Conservation (phyloP, 164 flowering plant species). For the Macadamia tetraphylla region DNA sequence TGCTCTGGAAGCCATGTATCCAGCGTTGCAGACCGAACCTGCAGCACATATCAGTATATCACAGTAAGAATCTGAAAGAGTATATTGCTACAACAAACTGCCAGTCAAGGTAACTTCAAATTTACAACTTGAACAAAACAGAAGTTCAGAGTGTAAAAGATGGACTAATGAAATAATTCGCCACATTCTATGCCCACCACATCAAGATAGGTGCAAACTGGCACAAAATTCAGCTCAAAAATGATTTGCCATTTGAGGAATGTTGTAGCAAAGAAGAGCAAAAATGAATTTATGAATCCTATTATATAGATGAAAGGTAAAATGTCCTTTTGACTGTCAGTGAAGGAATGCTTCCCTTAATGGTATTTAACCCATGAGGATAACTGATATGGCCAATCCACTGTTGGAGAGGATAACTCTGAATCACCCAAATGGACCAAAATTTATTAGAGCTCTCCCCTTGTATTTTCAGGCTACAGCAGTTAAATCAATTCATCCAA, state of each 20-base stretch:
- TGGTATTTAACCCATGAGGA: too few species aligned
- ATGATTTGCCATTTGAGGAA: not conserved
- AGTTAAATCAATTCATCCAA: too few species aligned
- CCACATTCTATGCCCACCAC: not conserved
- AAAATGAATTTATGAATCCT: too few species aligned
- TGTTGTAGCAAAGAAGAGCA: too few species aligned
- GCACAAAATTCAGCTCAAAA: not conserved
- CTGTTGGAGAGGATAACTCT: too few species aligned
- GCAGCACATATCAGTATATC: conserved; percentile 20
- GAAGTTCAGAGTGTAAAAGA: not conserved
- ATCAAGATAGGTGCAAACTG: not conserved
- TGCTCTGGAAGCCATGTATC: conserved; percentile 99
- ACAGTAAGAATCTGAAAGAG: not conserved
- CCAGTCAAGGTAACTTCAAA: not conserved
- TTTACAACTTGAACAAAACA: not conserved
- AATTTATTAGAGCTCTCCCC: too few species aligned
- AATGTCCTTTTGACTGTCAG: too few species aligned
- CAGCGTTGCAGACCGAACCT: conserved; percentile 91
- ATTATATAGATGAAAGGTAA: too few species aligned
- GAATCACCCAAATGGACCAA: too few species aligned
- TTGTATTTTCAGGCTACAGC: too few species aligned
- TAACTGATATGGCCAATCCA: too few species aligned
- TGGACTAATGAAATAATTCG: not conserved
- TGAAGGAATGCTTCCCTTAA: too few species aligned
- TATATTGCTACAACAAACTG: not conserved